A percentile compares a stretch with the other conserved stretches of the same genome.
phyloP scores from a whole-genome alignment of 176 grass and related monocot genomes.

The Stipa capillata region DNA sequence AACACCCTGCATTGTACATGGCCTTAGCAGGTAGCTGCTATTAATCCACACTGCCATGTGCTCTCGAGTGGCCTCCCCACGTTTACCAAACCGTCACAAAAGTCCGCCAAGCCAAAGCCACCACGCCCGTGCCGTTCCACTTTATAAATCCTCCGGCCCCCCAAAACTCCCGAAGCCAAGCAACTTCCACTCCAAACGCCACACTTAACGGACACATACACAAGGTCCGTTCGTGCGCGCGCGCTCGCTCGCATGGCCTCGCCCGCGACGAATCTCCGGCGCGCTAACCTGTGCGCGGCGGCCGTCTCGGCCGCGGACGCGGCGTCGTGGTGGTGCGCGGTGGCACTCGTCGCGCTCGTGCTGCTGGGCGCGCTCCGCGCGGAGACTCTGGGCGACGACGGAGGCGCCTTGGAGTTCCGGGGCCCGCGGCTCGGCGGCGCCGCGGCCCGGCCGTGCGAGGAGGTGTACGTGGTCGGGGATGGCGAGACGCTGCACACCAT shows the following conservation, averaged over 20 bases:
- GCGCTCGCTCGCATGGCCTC: background rate
- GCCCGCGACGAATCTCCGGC: background rate
- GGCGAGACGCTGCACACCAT: slow-evolving; percentile 88
- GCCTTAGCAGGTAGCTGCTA: background rate
- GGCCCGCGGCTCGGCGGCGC: slow-evolving; percentile 38
- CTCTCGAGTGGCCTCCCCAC: background rate
- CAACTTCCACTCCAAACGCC: background rate
- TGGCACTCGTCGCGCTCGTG: slow-evolving; percentile 65
- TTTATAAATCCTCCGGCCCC: slow-evolving; percentile 11
- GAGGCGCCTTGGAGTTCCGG: background rate
- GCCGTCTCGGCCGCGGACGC: slow-evolving; percentile 40
- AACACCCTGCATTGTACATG: no score
- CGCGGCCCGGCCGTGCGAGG: slow-evolving; percentile 52
- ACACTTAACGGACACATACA: background rate
- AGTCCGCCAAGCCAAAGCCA: slow-evolving; percentile 25
- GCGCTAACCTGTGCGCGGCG: slow-evolving; percentile 25
- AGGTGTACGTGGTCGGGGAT: slow-evolving; percentile 87
- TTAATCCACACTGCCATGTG: background rate
- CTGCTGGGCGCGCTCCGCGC: slow-evolving; percentile 53
- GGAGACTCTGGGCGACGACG: slow-evolving; percentile 16
- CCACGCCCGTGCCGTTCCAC: slow-evolving; percentile 13
- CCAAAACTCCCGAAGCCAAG: background rate
- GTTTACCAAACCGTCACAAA: slow-evolving; percentile 26
- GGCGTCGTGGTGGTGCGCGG: slow-evolving; percentile 61
- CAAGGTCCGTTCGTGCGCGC: background rate